Evolutionary conservation across 1,139 yeast genomes (phyloP).

Genomic region (Pneumocystis oryctolagi): DNA sequence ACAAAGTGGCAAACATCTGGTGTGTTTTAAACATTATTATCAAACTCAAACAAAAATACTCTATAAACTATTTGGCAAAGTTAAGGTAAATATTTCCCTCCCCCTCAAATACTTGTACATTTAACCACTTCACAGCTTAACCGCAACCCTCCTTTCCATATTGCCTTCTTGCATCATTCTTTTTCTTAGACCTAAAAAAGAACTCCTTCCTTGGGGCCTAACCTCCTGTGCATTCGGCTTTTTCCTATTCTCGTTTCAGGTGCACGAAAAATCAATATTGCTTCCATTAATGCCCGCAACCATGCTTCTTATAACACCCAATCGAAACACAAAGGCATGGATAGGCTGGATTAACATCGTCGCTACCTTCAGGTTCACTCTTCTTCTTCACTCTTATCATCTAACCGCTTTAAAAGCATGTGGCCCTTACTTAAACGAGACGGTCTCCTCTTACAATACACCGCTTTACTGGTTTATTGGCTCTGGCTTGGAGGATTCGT

Average conservation of each 20-base stretch:
- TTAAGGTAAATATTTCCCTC: conserved; percentile 19
- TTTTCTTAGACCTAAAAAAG: conserved; percentile 38
- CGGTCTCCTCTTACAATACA: conserved; percentile 55
- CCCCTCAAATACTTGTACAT: background rate
- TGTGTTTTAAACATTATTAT: conserved; percentile 68
- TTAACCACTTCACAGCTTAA: conserved; percentile 30
- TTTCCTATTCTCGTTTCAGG: conserved; percentile 82
- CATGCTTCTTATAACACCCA: conserved; percentile 38
- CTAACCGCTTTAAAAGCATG: conserved; percentile 32
- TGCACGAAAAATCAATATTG: conserved; percentile 82
- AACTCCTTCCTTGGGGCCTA: conserved; percentile 53
- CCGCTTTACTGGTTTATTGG: conserved; percentile 43
- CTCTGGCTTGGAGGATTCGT: conserved; percentile 52
- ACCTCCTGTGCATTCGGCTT: conserved; percentile 79
- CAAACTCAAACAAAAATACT: conserved; percentile 48
- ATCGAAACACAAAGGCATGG: conserved; percentile 37
- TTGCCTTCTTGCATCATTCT: conserved; percentile 48
- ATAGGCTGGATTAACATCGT: conserved; percentile 79
- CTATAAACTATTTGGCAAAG: conserved; percentile 44
- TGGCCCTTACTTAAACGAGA: conserved; percentile 79
- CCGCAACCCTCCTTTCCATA: conserved; percentile 49
- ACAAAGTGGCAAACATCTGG: conserved; percentile 96
- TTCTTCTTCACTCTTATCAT: too few relatives aligned
- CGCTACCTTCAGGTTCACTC: conserved; percentile 38
- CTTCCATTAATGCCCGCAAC: conserved; percentile 79